Base-by-base conservation (phyloP, 108 stramenopile species). In the Cylindrotheca fusiformis region DNA sequence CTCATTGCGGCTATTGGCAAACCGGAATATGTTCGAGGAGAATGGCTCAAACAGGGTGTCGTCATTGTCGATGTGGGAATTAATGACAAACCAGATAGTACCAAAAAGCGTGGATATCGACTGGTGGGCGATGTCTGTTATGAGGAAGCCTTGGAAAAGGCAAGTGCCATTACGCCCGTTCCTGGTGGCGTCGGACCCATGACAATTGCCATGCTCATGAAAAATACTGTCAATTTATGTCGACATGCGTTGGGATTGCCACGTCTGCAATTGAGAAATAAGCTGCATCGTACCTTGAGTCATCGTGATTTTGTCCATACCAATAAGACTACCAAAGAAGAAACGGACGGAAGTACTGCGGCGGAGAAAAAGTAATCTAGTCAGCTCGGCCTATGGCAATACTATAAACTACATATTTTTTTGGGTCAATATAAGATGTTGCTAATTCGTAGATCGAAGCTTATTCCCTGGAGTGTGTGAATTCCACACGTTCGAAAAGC, bases 171-270 rank as follows among this genome's bases (percentile, higher is more conserved):
- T 64, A 97, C 97, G 12, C 97, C 96, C 4, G 97, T 98, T 4
- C 97, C 97, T 4, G 97, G 97, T 12, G 97, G 96, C 8, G 96
- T 98, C 1, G 97, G 97, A 24, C 97, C 97, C 17, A 98, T 98
- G 97, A 98, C 97, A 4, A 97, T 98, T 72, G 96, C 95, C 31
- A 97, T 97, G 96, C 78, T 97, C 31, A 63, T 97, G 61, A 71
- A 86, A 60, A 98, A 98, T 67, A 98, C 97, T 1, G 79, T 93
- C 0, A 70, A 70, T 48, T 46, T 70, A 1, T 56, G 55, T 26
- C 69, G 60, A 12, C 60, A 70, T 45, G 61, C 69, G 2, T 17
- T 63, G 22, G 69, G 69, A 30, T 41, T 70, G 18, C 54, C 54
- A 27, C 60, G 69, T 0, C 22, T 70, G 61, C 60, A 33, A 10